These are phyloP conservation scores for Penicillium chermesinum DNA, from an alignment of 495 filamentous ascomycete species.

Conservation along the genomic window DNA sequence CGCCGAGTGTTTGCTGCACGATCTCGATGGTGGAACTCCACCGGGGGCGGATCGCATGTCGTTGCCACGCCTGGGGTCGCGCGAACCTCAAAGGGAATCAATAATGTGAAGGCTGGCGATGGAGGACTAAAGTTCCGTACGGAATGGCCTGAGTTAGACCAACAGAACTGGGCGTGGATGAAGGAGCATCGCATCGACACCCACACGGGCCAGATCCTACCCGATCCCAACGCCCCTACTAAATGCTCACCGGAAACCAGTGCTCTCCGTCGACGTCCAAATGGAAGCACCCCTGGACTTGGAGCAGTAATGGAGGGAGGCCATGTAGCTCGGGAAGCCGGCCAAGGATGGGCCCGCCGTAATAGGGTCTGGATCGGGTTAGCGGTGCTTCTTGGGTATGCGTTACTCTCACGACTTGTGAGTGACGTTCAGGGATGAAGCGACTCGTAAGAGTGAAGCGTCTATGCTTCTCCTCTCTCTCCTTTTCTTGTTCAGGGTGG, in stretches of 20 bases:
- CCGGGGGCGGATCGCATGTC: slow-evolving; percentile 78
- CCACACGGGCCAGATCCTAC: slow-evolving; percentile 60
- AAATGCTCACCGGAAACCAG: slow-evolving; percentile 59
- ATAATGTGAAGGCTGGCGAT: slow-evolving; percentile 75
- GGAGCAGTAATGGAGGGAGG: slow-evolving; percentile 77
- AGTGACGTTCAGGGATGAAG: slow-evolving; percentile 47
- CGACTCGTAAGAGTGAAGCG: background rate
- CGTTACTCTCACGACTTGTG: slow-evolving; percentile 68
- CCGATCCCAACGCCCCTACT: slow-evolving; percentile 35
- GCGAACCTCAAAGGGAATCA: slow-evolving; percentile 50
- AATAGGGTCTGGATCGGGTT: slow-evolving; percentile 70
- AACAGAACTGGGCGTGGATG: slow-evolving; percentile 94
- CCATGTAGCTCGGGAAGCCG: slow-evolving; percentile 66
- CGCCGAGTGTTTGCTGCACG: slow-evolving; percentile 71
- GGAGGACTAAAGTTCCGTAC: slow-evolving; percentile 82
- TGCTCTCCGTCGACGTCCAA: slow-evolving; percentile 60
- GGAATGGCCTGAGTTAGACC: slow-evolving; percentile 87
- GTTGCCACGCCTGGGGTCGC: slow-evolving; percentile 43
- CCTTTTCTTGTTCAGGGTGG: slow-evolving; percentile 8
- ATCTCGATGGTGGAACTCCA: slow-evolving; percentile 94
- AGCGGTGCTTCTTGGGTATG: slow-evolving; percentile 67
- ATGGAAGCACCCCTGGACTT: slow-evolving; percentile 62
- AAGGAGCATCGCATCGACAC: slow-evolving; percentile 73
- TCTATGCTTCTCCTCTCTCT: slow-evolving; percentile 1
- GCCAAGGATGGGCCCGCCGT: slow-evolving; percentile 71